These are phyloP conservation scores for Naematelia aurantialba DNA, from an alignment of 768 basidiomycete species.

Conservation along the genomic window DNA sequence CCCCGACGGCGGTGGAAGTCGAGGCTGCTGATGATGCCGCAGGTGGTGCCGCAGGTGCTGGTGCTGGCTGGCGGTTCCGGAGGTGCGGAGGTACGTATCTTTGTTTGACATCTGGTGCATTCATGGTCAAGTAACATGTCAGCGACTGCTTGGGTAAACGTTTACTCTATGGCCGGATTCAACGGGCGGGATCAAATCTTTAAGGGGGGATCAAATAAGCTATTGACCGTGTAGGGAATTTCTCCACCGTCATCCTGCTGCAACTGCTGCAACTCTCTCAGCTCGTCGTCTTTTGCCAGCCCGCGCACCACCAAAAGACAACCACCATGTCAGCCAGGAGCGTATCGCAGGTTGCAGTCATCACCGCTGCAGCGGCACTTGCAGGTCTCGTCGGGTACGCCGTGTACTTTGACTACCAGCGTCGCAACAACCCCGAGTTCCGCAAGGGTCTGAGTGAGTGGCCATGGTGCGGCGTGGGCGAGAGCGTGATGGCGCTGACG, in stretches of 20 bases:
- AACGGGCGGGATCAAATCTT: background rate
- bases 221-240: background rate
- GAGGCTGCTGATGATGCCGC: no score
- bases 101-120: background rate
- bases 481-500: background rate
- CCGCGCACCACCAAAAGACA: background rate
- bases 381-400: slow-evolving; percentile 65
- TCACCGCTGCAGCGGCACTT: slow-evolving; percentile 41
- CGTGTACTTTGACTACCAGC: slow-evolving; percentile 89
- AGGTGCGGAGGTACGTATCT: slow-evolving; percentile 38
- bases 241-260: background rate
- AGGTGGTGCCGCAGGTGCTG: no score
- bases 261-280: background rate
- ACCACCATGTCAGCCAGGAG: slow-evolving; percentile 23
- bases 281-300: background rate
- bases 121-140: no score
- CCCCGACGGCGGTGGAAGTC: slow-evolving; percentile 1
- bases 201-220: background rate
- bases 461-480: no score
- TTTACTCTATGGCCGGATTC: background rate
- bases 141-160: no score
- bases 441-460: slow-evolving; percentile 78
- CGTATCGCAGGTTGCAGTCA: slow-evolving; percentile 28
- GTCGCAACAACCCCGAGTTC: slow-evolving; percentile 81
- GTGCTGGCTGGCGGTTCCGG: slow-evolving; percentile 30